Base-by-base conservation (phyloP, 148 eudicot genomes). In the Heliosperma pusillum region DNA sequence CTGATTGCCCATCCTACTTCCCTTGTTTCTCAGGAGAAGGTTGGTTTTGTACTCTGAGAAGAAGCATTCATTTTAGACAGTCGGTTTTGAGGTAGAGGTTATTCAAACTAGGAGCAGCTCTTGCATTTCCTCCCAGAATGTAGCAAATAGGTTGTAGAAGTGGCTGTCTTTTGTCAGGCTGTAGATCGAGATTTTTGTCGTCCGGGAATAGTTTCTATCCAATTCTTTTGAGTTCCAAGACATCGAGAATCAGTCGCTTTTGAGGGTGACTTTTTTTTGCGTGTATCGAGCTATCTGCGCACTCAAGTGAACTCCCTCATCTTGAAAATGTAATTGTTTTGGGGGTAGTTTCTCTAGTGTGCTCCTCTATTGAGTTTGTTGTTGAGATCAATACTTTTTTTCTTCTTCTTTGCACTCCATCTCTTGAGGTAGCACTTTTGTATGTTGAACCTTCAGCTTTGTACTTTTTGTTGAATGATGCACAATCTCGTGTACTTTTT, bases 31-130 rank as follows among this genome's bases (percentile, higher is more conserved):
- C 89, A 78, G 53, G 98, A 93, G 76, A 93, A 93, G 80, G 95
- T 88, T 66, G 98, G 87, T 5, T 53, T 93, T 81, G 89, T 91
- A 75, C 94, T 93, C 29, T 93, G 85, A 87, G 85, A 78, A 29
- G 67, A 64, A 30, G 36, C 68, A 64, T 24, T 25, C 30, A 20
- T 61, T 61, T 22, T 58, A 27, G 66, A 13, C 19, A 62, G 27
- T 26, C 66, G 26, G 36, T 62, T 62, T 62, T 62, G 66, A 22
- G 36, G 66, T 25, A 62, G 66, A 62, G 36, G 66, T 25, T 10
- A 60, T 74, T 75, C 52, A 74, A 60, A 60, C 55, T 50, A 75
- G 79, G 82, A 77, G 84, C 66, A 71, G 79, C 69, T 56, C 67
- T 53, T 50, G 24, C 64, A 75, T 74, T 80, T 82, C 78, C 78